Percentiles rank a stretch among this genome's conserved stretches.
phyloP scores from a whole-genome alignment of 2,329 filamentous ascomycete genomes.

The Paecilomyces formosus region DNA sequence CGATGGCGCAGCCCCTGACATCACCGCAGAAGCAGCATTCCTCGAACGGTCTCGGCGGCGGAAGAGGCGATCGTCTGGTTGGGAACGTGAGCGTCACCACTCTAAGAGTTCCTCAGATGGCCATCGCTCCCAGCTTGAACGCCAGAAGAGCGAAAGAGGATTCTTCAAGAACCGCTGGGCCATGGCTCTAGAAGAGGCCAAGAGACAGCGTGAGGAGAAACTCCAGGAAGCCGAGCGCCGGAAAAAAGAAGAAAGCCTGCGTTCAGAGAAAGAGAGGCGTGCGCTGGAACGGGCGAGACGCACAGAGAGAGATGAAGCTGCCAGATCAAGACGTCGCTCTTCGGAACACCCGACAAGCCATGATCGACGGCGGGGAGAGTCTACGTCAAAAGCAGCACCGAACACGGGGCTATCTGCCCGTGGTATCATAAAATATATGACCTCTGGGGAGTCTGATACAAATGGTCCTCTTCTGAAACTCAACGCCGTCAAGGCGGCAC shows the following conservation, averaged over 20 bases:
- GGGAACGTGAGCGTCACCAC: slow-evolving; percentile 24
- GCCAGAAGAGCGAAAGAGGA: slow-evolving; percentile 25
- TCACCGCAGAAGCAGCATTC: slow-evolving; percentile 5
- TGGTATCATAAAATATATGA: slow-evolving; percentile 29
- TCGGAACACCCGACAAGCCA: slow-evolving; percentile 19
- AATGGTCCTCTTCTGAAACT: slow-evolving; percentile 31
- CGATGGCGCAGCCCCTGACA: slow-evolving; percentile 2
- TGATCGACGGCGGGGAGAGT: slow-evolving; percentile 13
- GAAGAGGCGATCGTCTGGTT: slow-evolving; percentile 22
- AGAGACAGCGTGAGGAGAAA: slow-evolving; percentile 27
- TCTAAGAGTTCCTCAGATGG: slow-evolving; percentile 31
- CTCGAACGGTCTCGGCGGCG: slow-evolving; percentile 17
- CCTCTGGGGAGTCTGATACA: slow-evolving; percentile 33
- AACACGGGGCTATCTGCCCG: slow-evolving; percentile 14
- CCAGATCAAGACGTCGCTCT: slow-evolving; percentile 8
- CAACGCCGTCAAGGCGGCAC: slow-evolving; percentile 25
- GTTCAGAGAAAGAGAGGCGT: slow-evolving; percentile 8
- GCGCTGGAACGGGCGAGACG: slow-evolving; percentile 1
- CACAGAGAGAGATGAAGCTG: neutral
- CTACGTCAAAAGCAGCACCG: slow-evolving; percentile 21
- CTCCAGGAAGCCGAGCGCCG: slow-evolving; percentile 10
- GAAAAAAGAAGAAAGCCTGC: slow-evolving; percentile 9
- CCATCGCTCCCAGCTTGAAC: slow-evolving; percentile 18
- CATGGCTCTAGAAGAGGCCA: slow-evolving; percentile 28
- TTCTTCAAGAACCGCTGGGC: slow-evolving; percentile 26